Conservation (phyloP, 2,329 filamentous ascomycete genomes). For the Calonectria henricotiae region DNA sequence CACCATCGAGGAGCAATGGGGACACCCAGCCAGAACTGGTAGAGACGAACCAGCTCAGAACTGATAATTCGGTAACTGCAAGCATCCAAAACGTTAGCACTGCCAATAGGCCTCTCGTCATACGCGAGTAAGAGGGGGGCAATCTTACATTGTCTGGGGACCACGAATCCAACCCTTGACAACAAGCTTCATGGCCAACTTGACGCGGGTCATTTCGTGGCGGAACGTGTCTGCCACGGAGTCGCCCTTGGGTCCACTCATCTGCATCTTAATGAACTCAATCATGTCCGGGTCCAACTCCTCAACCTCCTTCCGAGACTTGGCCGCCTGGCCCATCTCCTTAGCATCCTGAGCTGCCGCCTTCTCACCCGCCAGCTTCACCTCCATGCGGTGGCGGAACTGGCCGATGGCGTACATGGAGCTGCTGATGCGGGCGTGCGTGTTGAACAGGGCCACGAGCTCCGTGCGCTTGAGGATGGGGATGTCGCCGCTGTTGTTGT, state of each 20-base stretch:
- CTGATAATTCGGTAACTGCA: slow-evolving; percentile 63
- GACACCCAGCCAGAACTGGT: slow-evolving; percentile 69
- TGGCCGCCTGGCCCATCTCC: slow-evolving; percentile 55
- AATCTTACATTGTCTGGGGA: slow-evolving; percentile 80
- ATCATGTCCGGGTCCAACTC: slow-evolving; percentile 62
- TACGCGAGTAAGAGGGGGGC: neutral
- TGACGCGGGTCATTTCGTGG: slow-evolving; percentile 77
- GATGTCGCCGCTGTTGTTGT: slow-evolving; percentile 75
- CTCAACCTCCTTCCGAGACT: slow-evolving; percentile 56
- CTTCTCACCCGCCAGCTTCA: slow-evolving; percentile 50
- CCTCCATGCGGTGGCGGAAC: slow-evolving; percentile 75
- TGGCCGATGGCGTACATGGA: slow-evolving; percentile 82
- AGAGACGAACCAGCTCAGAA: slow-evolving; percentile 65
- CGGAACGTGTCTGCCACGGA: slow-evolving; percentile 72
- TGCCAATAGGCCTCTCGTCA: too few species aligned
- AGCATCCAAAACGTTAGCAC: slow-evolving; percentile 20
- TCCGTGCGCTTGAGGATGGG: slow-evolving; percentile 89
- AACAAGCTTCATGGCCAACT: slow-evolving; percentile 76
- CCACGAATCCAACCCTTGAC: slow-evolving; percentile 79
- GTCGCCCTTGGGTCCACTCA: slow-evolving; percentile 53
- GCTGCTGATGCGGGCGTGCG: slow-evolving; percentile 87
- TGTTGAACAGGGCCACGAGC: slow-evolving; percentile 95
- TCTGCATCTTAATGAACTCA: slow-evolving; percentile 54
- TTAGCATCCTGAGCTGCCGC: slow-evolving; percentile 53
- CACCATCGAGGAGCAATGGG: slow-evolving; percentile 68